Percentiles rank a stretch among this genome's conserved stretches.
Evolutionary conservation across 129 eudicot species (phyloP).

Genomic region (Kitagawia praeruptora): DNA sequence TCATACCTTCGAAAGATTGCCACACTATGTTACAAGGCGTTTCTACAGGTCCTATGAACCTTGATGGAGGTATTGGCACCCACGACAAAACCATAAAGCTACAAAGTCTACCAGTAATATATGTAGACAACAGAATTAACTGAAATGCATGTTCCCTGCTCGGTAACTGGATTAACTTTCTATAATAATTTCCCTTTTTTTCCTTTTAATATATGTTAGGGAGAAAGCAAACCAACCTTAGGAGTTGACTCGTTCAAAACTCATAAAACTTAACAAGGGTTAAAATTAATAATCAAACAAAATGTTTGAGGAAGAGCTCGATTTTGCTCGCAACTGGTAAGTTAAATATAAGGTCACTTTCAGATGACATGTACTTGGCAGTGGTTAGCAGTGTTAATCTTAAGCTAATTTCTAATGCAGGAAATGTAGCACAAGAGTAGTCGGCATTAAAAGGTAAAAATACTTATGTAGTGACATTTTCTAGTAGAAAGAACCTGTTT

Average conservation of each 20-base stretch:
- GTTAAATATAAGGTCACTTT: too few species aligned
- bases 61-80: conserved; percentile 11
- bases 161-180: not conserved
- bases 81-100: not conserved
- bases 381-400: not conserved
- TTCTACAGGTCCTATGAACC: not conserved
- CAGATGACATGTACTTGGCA: not conserved
- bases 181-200: not conserved
- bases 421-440: not conserved
- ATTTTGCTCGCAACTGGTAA: not conserved
- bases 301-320: conserved; percentile 1
- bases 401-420: not conserved
- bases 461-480: not conserved
- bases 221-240: not conserved
- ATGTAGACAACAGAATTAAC: not conserved
- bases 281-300: not conserved
- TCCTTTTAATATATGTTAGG: not conserved
- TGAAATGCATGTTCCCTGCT: not conserved
- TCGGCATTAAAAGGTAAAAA: not conserved
- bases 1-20: not conserved
- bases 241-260: not conserved
- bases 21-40: not conserved
- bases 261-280: not conserved
- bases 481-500: not conserved
- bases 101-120: not conserved